Base-by-base conservation (phyloP, 345 rosid genomes). In the Durio zibethinus region DNA sequence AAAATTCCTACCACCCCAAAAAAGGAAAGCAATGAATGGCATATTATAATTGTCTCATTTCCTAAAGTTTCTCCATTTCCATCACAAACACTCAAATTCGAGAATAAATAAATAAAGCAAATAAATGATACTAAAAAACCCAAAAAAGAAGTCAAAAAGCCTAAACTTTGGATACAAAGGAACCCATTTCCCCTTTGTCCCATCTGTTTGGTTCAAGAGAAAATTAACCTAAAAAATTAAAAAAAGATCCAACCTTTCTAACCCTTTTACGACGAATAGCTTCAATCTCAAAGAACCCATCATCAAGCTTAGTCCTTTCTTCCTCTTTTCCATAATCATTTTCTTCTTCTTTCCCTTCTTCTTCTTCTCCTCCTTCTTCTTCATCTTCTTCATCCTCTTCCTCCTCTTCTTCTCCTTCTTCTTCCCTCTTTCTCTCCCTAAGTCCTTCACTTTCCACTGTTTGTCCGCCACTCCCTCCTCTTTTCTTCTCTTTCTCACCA, bases 221-320 rank as follows among this genome's bases (percentile, higher is more conserved):
- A 66, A 64, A 54, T 1, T 21, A 25, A 52, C 20, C 1, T n/a
- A 29, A 31, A 1, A 23, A 11, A 33, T 1, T 60, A 18, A 20
- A 53, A 53, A 65, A 50, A 71, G 38, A 70, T 57, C 63, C 38
- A 78, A 97, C 99, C 95, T 97, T 97, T 64, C 98, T 87, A 48
- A 91, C 83, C 78, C 99, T 82, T 84, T 90, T 91, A 18, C 98
- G 91, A 59, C 98, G 98, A 82, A 97, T 93, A 72, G 96, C 94
- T 90, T 97, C 98, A 74, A 97, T 97, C 86, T 97, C 99, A 75
- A 54, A 97, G 84, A 83, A 97, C 16, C 97, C 99, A 68, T 97
- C 99, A 27, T 87, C 98, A 0, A 94, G 96, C 80, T 90, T 92
- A n/a, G 97, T 86, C 79, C 95, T 81, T 31, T 92, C 91, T 25